These are phyloP conservation scores for Cerioporus squamosus DNA, from an alignment of 1,284 basidiomycete genomes.

Conservation along the genomic window DNA sequence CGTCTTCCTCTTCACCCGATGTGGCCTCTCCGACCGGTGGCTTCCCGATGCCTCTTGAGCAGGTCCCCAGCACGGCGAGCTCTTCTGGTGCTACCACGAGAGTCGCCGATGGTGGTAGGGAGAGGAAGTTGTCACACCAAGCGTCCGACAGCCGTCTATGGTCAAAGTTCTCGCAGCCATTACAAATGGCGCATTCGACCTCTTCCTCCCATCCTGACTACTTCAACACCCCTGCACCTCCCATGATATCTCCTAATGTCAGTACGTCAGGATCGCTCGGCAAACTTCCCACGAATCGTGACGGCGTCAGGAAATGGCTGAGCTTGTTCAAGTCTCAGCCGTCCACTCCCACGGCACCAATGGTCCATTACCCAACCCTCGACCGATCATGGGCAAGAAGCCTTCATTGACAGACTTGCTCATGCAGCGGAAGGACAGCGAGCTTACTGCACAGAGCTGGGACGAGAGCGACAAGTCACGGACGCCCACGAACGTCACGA, in stretches of 20 bases:
- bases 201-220: conserved; percentile 55
- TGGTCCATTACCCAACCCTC: conserved; percentile 39
- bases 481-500: conserved; percentile 51
- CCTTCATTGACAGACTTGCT: conserved; percentile 64
- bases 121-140: conserved; percentile 69
- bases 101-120: conserved; percentile 53
- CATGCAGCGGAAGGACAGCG: conserved; percentile 54
- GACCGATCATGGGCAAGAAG: conserved; percentile 49
- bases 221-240: conserved; percentile 38
- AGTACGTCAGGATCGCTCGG: conserved; percentile 40
- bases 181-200: conserved; percentile 45
- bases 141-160: conserved; percentile 67
- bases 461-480: conserved; percentile 57
- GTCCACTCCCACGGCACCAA: conserved; percentile 43
- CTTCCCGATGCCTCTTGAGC: conserved; percentile 42
- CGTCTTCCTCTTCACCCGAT: conserved; percentile 69
- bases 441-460: conserved; percentile 58
- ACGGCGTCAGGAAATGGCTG: conserved; percentile 79
- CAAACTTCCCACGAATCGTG: conserved; percentile 72
- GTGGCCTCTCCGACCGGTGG: conserved; percentile 51
- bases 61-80: conserved; percentile 44
- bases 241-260: conserved; percentile 42
- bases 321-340: conserved; percentile 53
- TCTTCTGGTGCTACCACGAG: conserved; percentile 58
- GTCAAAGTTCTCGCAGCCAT: conserved; percentile 52